Evolutionary conservation across 441 rosid genomes (phyloP).

Genomic region (Erodium moschatum): DNA sequence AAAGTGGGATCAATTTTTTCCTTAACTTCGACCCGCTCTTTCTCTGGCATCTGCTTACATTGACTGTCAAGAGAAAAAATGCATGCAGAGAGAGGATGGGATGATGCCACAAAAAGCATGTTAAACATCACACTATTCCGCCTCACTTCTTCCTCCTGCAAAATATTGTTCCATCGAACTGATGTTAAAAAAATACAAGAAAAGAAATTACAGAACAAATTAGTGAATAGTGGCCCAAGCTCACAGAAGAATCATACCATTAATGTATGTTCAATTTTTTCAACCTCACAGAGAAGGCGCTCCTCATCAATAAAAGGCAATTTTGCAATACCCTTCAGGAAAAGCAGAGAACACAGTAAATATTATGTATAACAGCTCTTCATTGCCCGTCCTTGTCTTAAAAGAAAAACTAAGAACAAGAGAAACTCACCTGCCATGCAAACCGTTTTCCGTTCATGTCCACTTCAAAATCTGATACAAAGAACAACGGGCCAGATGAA

Average conservation of each 20-base stretch:
- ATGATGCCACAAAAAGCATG: conserved; percentile 65
- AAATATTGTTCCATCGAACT: conserved; percentile 14
- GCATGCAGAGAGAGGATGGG: conserved; percentile 65
- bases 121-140: conserved; percentile 68
- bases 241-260: conserved; percentile 40
- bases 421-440: conserved; percentile 69
- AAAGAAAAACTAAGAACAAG: conserved; percentile 11
- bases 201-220: too few relatives aligned
- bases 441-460: conserved; percentile 93
- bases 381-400: conserved; percentile 2
- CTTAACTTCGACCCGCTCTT: conserved; percentile 36
- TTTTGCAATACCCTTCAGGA: conserved; percentile 69
- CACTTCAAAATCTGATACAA: conserved; percentile 65
- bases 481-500: not conserved
- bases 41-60: conserved; percentile 40
- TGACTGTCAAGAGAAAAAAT: conserved; percentile 58
- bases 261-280: conserved; percentile 51
- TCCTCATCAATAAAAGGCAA: conserved; percentile 83
- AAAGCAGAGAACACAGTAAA: conserved; percentile 17
- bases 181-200: not conserved
- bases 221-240: not conserved
- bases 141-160: conserved; percentile 68
- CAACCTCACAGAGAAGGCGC: conserved; percentile 74
- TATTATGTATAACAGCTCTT: not conserved
- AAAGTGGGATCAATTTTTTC: conserved; percentile 54